Evolutionary conservation across 495 filamentous ascomycete genomes (phyloP).

Genomic region (Penicillium samsonianum): DNA sequence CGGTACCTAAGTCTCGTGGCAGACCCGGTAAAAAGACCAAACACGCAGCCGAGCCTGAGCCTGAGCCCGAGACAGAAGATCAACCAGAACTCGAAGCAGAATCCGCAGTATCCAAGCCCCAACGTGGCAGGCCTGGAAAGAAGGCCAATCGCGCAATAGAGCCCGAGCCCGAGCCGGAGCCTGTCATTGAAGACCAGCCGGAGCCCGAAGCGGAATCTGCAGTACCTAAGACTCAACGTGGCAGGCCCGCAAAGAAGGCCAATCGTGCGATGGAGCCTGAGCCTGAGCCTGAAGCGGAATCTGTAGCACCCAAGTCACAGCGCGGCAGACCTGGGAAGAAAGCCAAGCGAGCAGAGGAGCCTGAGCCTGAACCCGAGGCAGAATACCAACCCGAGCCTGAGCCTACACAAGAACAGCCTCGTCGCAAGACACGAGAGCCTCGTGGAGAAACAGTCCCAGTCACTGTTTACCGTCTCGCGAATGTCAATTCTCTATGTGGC

Average conservation of each 20-base stretch:
- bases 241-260: slow-evolving; percentile 11
- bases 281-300: background rate
- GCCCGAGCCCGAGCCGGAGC: background rate
- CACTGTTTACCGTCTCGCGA: slow-evolving; percentile 48
- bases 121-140: background rate
- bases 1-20: slow-evolving; percentile 1
- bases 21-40: slow-evolving; percentile 9
- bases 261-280: slow-evolving; percentile 12
- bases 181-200: background rate
- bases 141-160: background rate
- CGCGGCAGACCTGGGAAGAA: background rate
- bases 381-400: slow-evolving; percentile 11
- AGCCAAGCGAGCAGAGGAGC: background rate
- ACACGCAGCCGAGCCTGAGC: slow-evolving; percentile 10
- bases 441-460: slow-evolving; percentile 48
- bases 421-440: slow-evolving; percentile 32
- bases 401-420: slow-evolving; percentile 25
- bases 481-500: slow-evolving; percentile 34
- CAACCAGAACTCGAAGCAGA: slow-evolving; percentile 10
- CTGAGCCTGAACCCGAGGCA: slow-evolving; percentile 8
- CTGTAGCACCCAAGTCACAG: background rate
- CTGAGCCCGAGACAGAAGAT: background rate
- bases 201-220: slow-evolving; percentile 6
- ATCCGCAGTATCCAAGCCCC: background rate
- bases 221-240: slow-evolving; percentile 5